These are phyloP conservation scores for Calonectria leucothoes DNA, from an alignment of 2,329 filamentous ascomycete genomes.

Conservation along the genomic window DNA sequence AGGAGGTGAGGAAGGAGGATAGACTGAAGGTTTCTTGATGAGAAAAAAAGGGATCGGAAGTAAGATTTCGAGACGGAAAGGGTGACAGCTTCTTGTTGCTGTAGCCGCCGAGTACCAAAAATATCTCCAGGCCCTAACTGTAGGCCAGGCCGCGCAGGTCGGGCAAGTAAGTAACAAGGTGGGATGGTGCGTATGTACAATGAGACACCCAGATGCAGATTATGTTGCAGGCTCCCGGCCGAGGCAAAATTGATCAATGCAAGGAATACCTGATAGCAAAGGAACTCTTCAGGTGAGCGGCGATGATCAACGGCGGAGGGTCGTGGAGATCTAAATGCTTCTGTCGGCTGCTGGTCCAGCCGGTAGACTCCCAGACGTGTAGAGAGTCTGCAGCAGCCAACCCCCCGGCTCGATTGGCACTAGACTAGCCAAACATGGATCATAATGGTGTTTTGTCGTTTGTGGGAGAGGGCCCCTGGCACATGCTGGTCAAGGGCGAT, in stretches of 20 bases:
- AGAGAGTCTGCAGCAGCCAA: neutral
- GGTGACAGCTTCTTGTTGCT: conserved; percentile 12
- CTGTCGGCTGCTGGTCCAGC: conserved; percentile 21
- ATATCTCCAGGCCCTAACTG: conserved; percentile 6
- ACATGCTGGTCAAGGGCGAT: conserved; percentile 15
- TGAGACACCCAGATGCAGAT: neutral
- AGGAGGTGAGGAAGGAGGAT: neutral
- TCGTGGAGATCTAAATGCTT: conserved; percentile 20
- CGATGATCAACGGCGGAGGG: conserved; percentile 10
- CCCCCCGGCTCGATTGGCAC: conserved; percentile 6
- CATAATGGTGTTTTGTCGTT: conserved; percentile 11
- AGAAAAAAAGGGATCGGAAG: neutral
- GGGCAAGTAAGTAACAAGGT: neutral
- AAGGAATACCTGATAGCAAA: neutral
- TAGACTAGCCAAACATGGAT: neutral
- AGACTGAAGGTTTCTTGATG: neutral
- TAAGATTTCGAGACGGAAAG: conserved; percentile 1
- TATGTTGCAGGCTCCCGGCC: conserved; percentile 21
- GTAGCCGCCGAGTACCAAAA: conserved; percentile 9
- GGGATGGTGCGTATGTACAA: conserved; percentile 5
- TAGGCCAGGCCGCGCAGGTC: conserved; percentile 17
- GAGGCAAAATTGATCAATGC: conserved; percentile 2
- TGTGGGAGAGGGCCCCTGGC: conserved; percentile 3
- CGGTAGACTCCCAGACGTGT: conserved; percentile 22
- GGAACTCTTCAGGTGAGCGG: neutral